A percentile compares a stretch with the other conserved stretches of the same genome.
These are phyloP conservation scores for Corymbia calophylla DNA, from an alignment of 441 rosid genomes.

Conservation along the genomic window DNA sequence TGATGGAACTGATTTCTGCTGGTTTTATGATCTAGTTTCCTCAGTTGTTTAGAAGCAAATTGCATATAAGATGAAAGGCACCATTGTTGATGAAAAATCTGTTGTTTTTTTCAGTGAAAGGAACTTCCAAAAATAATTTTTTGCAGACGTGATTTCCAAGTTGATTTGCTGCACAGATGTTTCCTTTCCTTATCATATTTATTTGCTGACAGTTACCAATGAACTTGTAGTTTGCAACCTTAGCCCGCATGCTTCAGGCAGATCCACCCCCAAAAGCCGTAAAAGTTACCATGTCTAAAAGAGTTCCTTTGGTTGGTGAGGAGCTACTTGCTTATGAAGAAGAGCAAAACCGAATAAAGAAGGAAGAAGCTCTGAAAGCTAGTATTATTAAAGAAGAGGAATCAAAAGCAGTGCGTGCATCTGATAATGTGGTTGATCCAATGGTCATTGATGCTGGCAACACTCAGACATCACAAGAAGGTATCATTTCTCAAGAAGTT, in stretches of 20 bases:
- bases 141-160: not conserved
- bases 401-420: conserved; percentile 43
- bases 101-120: not conserved
- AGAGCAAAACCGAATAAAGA: conserved; percentile 79
- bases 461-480: conserved; percentile 42
- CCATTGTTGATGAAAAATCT: not conserved
- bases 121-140: not conserved
- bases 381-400: conserved; percentile 86
- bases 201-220: not conserved
- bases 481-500: conserved; percentile 25
- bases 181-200: not conserved
- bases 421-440: conserved; percentile 65
- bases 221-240: conserved; percentile 65
- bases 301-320: conserved; percentile 97
- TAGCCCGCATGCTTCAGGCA: conserved; percentile 98
- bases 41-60: not conserved
- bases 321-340: conserved; percentile 95
- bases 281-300: conserved; percentile 86
- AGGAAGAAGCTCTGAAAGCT: conserved; percentile 90
- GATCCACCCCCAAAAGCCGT: conserved; percentile 98
- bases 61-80: not conserved
- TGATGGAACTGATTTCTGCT: not conserved
- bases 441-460: conserved; percentile 67
- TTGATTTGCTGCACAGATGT: not conserved
- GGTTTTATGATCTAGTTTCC: not conserved